Evolutionary conservation across 2,329 filamentous ascomycete genomes (phyloP).

Genomic region (Fusarium torulosum): DNA sequence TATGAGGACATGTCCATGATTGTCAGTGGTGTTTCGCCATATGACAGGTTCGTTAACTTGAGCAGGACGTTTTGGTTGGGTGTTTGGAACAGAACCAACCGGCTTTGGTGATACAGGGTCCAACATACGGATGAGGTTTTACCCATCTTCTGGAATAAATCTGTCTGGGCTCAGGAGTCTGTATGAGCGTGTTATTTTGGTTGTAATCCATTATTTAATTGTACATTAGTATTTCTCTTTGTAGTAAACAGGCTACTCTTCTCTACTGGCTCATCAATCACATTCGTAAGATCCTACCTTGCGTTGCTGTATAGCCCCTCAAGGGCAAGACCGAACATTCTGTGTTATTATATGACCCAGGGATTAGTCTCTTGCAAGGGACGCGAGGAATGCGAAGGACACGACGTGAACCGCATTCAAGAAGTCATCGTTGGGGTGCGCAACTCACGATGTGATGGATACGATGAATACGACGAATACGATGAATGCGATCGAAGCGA

Average conservation of each 20-base stretch:
- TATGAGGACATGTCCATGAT: constrained; percentile 18
- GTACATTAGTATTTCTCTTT: constrained; percentile 19
- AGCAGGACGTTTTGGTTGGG: constrained; percentile 26
- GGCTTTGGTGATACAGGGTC: constrained; percentile 31
- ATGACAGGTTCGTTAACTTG: background rate
- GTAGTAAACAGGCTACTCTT: constrained; percentile 10
- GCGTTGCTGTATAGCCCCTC: too few species aligned
- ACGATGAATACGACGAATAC: constrained; percentile 3
- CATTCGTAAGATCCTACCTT: too few species aligned
- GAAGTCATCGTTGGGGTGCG: background rate
- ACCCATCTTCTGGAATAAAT: constrained; percentile 15
- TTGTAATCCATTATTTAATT: constrained; percentile 20
- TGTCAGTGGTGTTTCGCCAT: constrained; percentile 1
- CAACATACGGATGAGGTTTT: constrained; percentile 34
- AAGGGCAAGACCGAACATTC: background rate
- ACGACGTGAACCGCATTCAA: background rate
- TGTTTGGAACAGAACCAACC: constrained; percentile 20
- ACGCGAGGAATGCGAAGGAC: background rate
- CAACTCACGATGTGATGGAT: background rate
- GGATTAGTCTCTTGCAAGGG: background rate
- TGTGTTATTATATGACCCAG: background rate
- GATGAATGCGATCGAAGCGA: constrained; percentile 41
- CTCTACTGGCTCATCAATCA: background rate
- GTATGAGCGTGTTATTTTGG: constrained; percentile 13
- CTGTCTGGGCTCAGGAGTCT: constrained; percentile 4